phyloP scores from a whole-genome alignment of 1,284 basidiomycete species.

The Trichosporon sp. region DNA sequence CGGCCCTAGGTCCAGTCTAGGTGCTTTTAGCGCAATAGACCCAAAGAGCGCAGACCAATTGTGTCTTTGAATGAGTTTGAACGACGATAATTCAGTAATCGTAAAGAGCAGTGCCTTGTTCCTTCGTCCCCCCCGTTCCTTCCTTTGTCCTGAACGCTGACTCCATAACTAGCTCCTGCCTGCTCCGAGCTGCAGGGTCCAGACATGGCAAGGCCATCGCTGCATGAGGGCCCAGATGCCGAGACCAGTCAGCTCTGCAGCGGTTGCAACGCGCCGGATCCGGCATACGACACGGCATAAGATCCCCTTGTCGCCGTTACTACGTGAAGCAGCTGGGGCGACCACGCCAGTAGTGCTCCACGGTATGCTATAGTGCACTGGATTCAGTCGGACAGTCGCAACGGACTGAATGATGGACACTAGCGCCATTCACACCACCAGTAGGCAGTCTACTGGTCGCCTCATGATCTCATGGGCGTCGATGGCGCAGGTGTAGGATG shows the following conservation, averaged over 20 bases:
- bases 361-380: neutral
- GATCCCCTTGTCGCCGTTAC: neutral
- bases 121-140: neutral
- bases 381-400: neutral
- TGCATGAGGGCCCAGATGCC: neutral
- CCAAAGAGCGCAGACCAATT: neutral
- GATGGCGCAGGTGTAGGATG: neutral
- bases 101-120: neutral
- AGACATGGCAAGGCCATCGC: neutral
- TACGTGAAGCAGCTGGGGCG: neutral
- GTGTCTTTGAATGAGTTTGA: neutral
- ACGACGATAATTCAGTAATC: neutral
- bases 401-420: neutral
- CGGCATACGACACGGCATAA: neutral
- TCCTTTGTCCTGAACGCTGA: neutral
- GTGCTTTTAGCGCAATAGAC: neutral
- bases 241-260: neutral
- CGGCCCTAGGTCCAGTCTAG: neutral
- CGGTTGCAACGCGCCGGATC: neutral
- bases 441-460: neutral
- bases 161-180: neutral
- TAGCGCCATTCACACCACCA: neutral
- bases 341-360: neutral
- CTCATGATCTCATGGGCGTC: neutral
- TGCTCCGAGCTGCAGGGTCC: neutral